phyloP scores from a whole-genome alignment of 352 stramenopile species.

The Thraustotheca clavata region DNA sequence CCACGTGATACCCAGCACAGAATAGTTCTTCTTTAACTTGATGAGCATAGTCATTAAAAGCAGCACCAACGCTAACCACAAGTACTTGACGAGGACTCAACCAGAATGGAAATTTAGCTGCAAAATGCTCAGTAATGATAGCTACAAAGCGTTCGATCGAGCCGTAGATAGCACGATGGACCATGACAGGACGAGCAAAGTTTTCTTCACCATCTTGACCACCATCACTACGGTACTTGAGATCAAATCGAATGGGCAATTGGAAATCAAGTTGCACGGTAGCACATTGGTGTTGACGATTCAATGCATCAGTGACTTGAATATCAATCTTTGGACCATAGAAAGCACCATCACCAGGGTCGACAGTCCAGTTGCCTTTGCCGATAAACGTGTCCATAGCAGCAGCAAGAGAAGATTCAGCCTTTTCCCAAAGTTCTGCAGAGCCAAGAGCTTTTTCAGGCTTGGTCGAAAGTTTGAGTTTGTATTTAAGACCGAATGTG shows the following conservation, averaged over 20 bases:
- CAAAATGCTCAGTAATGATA: constrained; percentile 97
- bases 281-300: constrained; percentile 96
- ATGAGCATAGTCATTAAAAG: constrained; percentile 93
- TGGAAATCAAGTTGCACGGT: constrained; percentile 99
- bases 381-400: constrained; percentile 94
- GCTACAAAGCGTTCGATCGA: constrained; percentile 97
- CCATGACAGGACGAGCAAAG: constrained; percentile 95
- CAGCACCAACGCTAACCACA: constrained; percentile 92
- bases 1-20: constrained; percentile 91
- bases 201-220: constrained; percentile 37
- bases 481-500: constrained; percentile 96
- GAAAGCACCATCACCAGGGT: constrained; percentile 97
- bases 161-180: constrained; percentile 97
- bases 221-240: constrained; percentile 81
- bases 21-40: constrained; percentile 87
- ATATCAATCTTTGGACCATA: constrained; percentile 99
- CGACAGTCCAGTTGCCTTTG: constrained; percentile 93
- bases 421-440: constrained; percentile 87
- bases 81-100: constrained; percentile 93
- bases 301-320: constrained; percentile 94
- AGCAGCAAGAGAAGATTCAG: constrained; percentile 55
- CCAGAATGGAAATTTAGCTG: constrained; percentile 98
- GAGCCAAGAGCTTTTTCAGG: constrained; percentile 96
- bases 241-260: constrained; percentile 96
- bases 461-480: constrained; percentile 95